Percentiles rank a stretch among this genome's conserved stretches.
Conservation (phyloP, 2,329 filamentous ascomycete genomes). For the Verticillium albo-atrum region DNA sequence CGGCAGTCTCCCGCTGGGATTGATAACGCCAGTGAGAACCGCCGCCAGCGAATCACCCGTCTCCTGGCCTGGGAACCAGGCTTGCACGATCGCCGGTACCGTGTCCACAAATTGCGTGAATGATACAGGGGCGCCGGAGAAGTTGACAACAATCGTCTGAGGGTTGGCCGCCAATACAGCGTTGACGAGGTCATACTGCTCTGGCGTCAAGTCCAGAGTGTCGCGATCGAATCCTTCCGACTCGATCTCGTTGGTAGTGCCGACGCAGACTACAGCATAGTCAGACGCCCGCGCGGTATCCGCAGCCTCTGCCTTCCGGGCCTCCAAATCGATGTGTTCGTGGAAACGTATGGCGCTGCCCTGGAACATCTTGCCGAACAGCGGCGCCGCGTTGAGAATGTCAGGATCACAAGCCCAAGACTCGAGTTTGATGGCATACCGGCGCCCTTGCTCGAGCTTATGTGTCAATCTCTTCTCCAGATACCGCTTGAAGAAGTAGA, state of each 20-base stretch:
- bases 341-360: neutral
- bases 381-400: neutral
- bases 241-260: constrained; percentile 2
- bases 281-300: constrained; percentile 8
- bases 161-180: constrained; percentile 6
- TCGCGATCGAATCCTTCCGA: constrained; percentile 1
- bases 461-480: neutral
- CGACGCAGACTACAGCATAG: constrained; percentile 1
- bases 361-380: constrained; percentile 1
- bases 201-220: neutral
- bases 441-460: neutral
- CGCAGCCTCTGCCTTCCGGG: neutral
- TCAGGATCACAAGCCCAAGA: neutral
- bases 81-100: constrained; percentile 6
- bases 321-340: neutral
- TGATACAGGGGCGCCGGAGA: constrained; percentile 13
- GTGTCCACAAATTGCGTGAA: constrained; percentile 13
- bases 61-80: constrained; percentile 16
- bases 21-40: constrained; percentile 6
- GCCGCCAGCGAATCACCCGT: constrained; percentile 12
- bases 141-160: constrained; percentile 7
- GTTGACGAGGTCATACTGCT: constrained; percentile 11
- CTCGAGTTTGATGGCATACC: neutral
- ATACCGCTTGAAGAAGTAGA: constrained; percentile 1
- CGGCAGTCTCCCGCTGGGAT: constrained; percentile 11